A percentile compares a stretch with the other conserved stretches of the same genome.
phyloP scores from a whole-genome alignment of 495 filamentous ascomycete genomes.

The Wilcoxina mikolae region DNA sequence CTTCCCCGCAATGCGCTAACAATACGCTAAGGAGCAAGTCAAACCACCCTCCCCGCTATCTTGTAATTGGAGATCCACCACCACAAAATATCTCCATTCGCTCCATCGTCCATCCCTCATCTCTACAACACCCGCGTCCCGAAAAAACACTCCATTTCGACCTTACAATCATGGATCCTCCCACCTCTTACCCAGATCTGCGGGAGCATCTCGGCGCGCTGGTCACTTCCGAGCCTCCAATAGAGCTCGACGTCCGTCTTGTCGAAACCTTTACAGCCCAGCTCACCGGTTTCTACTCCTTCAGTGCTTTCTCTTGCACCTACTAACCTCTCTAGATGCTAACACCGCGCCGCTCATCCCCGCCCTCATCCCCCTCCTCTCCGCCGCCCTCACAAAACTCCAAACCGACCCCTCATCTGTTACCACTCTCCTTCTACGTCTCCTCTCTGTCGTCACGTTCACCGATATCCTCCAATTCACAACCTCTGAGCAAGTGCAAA shows the following conservation, averaged over 20 bases:
- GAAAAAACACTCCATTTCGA: no score
- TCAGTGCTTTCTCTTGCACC: no score
- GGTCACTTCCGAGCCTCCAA: neutral
- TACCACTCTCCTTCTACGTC: constrained; percentile 17
- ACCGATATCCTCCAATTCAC: neutral
- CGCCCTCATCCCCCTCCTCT: constrained; percentile 13
- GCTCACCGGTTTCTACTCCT: constrained; percentile 15
- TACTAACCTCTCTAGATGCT: no score
- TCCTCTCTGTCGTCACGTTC: constrained; percentile 11
- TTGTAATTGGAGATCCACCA: no score
- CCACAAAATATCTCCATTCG: no score
- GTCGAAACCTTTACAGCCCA: constrained; percentile 21
- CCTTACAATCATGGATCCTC: no score
- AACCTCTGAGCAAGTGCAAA: neutral
- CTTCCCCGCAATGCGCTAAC: no score
- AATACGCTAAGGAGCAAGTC: no score
- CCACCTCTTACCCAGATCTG: neutral
- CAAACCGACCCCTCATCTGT: constrained; percentile 13
- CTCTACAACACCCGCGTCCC: neutral
- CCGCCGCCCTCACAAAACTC: constrained; percentile 7
- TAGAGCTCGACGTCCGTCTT: constrained; percentile 13
- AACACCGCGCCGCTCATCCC: constrained; percentile 8
- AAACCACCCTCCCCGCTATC: no score
- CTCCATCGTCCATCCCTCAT: neutral
- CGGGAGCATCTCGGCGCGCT: neutral